phyloP scores from a whole-genome alignment of 2,329 filamentous ascomycete species.

The Penicillium sp. region DNA sequence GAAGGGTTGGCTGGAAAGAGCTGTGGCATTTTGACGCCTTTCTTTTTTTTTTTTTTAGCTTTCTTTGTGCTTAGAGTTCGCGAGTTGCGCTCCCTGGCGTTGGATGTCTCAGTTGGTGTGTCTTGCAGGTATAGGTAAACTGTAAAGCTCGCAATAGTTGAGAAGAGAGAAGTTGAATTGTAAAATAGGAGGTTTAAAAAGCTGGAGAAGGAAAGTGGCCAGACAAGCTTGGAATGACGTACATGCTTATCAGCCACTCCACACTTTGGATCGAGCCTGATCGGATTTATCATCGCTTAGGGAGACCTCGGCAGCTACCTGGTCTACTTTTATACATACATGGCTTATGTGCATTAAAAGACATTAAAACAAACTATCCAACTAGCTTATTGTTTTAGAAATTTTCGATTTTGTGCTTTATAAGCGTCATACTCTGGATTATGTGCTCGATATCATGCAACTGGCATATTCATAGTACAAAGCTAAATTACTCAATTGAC shows the following conservation, averaged over 20 bases:
- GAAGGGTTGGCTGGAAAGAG: conserved; percentile 70
- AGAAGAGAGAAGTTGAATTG: neutral
- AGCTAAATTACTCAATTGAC: neutral
- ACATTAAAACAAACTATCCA: neutral
- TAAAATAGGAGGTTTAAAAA: neutral
- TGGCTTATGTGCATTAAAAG: neutral
- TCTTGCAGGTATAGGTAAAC: neutral
- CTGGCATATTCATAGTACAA: neutral
- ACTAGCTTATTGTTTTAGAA: neutral
- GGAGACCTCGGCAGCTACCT: neutral
- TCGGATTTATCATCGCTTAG: neutral
- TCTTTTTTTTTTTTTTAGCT: neutral
- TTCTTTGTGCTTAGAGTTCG: neutral
- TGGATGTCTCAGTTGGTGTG: conserved; percentile 6
- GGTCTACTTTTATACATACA: neutral
- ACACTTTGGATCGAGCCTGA: neutral
- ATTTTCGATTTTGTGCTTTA: neutral
- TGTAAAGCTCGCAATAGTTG: too few species aligned
- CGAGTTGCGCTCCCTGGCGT: conserved; percentile 12
- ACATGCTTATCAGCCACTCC: neutral
- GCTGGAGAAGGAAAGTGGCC: neutral
- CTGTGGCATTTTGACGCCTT: conserved; percentile 34
- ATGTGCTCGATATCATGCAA: neutral
- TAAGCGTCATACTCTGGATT: neutral
- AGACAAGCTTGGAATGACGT: neutral